Evolutionary conservation across 2,329 filamentous ascomycete species (phyloP).

Genomic region (Fusarium siculi): DNA sequence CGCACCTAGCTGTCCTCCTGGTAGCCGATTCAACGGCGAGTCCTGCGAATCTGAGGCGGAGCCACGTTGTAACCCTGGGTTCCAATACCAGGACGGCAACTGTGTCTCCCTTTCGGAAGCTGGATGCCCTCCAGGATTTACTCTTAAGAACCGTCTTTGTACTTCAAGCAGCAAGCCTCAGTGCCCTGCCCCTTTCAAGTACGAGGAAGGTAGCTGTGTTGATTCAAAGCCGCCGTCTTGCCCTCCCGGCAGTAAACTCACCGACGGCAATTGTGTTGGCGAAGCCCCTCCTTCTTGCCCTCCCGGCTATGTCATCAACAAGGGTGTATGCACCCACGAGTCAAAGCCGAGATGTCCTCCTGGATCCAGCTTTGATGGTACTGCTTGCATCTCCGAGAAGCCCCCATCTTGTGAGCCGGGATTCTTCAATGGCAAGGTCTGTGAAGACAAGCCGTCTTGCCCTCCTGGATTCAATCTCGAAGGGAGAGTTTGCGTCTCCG

Average conservation of each 20-base stretch:
- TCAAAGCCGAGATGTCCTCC: not conserved
- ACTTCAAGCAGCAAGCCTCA: constrained; percentile 1
- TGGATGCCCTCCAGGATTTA: constrained; percentile 13
- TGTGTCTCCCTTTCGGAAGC: not conserved
- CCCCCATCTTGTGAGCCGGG: constrained; percentile 8
- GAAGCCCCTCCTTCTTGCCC: not conserved
- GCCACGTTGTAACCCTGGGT: not conserved
- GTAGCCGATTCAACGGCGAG: constrained; percentile 16
- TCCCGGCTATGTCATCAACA: not conserved
- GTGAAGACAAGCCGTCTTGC: constrained; percentile 16
- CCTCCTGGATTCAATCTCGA: not conserved
- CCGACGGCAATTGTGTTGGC: not conserved
- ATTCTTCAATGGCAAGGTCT: constrained; percentile 22
- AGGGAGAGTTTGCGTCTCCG: constrained; percentile 1
- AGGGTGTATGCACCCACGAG: constrained; percentile 5
- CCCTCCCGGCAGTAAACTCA: not conserved
- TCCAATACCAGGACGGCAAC: not conserved
- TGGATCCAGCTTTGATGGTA: constrained; percentile 6
- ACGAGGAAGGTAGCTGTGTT: constrained; percentile 11
- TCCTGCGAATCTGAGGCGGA: constrained; percentile 4
- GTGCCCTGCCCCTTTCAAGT: not conserved
- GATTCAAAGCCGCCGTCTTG: not conserved
- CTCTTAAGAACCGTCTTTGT: constrained; percentile 16
- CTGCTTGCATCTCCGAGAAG: constrained; percentile 5
- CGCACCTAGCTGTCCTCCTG: not conserved